Evolutionary conservation across 176 grass and related monocot genomes (phyloP), one percentile per base, ranked within the genome.

Genomic region (Paspalum vaginatum): DNA sequence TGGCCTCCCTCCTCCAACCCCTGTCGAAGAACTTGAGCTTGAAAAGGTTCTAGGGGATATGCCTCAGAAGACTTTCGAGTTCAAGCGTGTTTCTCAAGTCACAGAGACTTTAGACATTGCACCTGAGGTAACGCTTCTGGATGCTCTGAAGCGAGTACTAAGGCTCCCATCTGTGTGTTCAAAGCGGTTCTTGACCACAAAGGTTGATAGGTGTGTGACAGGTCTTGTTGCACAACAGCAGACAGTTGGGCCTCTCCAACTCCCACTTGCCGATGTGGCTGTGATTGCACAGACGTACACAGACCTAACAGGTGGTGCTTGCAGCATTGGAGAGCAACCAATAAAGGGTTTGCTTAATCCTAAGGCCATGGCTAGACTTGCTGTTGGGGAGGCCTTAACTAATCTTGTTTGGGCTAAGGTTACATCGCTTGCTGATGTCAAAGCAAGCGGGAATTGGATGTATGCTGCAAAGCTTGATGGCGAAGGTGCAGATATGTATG

Each of bases 391-490:
- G 85, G 92, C 95, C 51, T 89, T 93, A 70, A 93, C 95, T 76
- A 98, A 98, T 88, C 71, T 98, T 78, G 90, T 98, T 57, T 98
- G 95, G 92, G 92, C 92, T 17, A 93, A 94, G 61, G 90, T 92
- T 37, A 87, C 95, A 74, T 92, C 95, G 18, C 86, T 93, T 65
- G 59, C 76, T 49, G 92, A 98, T 78, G 75, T 98, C 46, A 98
- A 98, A 80, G 92, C 95, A 37, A 94, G 95, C 11, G 92, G 95
- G 17, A 98, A 98, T 45, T 94, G 95, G 90, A 98, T 98, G 95
- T 94, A 98, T 58, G 95, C 95, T 81, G 90, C 95, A 39, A 94
- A 98, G 76, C 81, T 94, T 52, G 92, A 98, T 43, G 95, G 92
- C 40, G 90, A 98, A 85, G 95, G 95, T 46, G 92, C 95, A 24